Conservation (phyloP, 73 alveolate species). For the Durusdinium trenchii region DNA sequence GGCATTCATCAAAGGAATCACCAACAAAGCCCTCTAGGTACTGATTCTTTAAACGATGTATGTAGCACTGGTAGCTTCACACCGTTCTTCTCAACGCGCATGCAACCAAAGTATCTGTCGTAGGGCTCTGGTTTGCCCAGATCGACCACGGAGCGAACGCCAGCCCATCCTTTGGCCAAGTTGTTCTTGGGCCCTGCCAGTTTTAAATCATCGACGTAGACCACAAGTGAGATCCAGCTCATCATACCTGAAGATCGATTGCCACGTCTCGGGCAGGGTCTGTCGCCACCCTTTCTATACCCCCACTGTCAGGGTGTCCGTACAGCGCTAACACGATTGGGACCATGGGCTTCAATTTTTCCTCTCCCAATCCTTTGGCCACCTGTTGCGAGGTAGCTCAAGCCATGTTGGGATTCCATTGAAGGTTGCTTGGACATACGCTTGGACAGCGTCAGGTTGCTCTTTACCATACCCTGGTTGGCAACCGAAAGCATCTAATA, state of each 20-base stretch:
- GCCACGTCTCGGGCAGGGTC: not conserved
- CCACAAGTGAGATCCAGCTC: not conserved
- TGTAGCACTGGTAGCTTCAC: too few relatives aligned
- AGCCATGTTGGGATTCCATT: not conserved
- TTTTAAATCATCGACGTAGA: not conserved
- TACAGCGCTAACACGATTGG: not conserved
- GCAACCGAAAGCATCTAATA: not conserved
- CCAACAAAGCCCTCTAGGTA: too few relatives aligned
- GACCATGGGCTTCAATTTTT: not conserved
- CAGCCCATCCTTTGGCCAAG: not conserved
- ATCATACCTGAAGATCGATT: not conserved
- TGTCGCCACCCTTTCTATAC: not conserved
- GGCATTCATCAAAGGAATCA: too few relatives aligned
- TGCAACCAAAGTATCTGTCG: conserved; percentile 5
- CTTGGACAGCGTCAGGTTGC: not conserved
- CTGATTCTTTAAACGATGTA: too few relatives aligned
- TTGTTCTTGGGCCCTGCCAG: not conserved
- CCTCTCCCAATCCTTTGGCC: not conserved
- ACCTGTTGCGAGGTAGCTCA: not conserved
- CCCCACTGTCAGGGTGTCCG: conserved; percentile 34
- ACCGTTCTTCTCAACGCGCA: not conserved
- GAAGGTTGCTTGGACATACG: not conserved
- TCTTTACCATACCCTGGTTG: not conserved
- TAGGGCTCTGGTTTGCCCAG: not conserved
- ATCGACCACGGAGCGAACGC: not conserved